Percentiles rank a stretch among this genome's conserved stretches.
Evolutionary conservation across 2,329 filamentous ascomycete species (phyloP).

Genomic region (Monosporascus cannonballus): DNA sequence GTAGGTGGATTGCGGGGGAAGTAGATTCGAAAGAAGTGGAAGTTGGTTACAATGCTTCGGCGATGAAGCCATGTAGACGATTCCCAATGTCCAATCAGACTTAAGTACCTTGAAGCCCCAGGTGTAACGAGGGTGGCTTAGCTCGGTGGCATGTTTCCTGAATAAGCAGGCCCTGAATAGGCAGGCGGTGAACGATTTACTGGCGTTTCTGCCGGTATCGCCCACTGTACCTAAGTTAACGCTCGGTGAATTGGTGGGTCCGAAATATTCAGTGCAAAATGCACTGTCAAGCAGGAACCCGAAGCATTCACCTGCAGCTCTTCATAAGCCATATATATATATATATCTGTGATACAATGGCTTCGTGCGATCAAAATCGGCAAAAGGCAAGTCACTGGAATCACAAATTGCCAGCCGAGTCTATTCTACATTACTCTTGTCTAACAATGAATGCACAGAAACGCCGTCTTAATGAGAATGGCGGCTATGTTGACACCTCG

Average conservation of each 20-base stretch:
- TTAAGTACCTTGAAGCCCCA: no score
- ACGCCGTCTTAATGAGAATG: slow-evolving; percentile 41
- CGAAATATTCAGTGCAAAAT: slow-evolving; percentile 6
- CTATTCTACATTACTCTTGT: background rate
- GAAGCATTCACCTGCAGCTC: slow-evolving; percentile 6
- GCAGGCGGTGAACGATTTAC: slow-evolving; percentile 18
- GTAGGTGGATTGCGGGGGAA: background rate
- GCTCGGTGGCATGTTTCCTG: slow-evolving; percentile 3
- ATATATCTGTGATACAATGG: slow-evolving; percentile 10
- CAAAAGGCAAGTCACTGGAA: slow-evolving; percentile 17
- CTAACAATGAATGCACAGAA: slow-evolving; percentile 33
- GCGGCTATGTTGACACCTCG: slow-evolving; percentile 44
- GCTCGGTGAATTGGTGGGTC: no score
- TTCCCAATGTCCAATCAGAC: background rate
- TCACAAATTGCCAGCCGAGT: background rate
- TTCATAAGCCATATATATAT: background rate
- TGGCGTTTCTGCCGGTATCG: slow-evolving; percentile 19
- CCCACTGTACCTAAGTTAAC: background rate
- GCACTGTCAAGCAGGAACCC: background rate
- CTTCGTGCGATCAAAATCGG: slow-evolving; percentile 20
- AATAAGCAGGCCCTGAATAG: slow-evolving; percentile 10
- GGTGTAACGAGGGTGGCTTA: no score
- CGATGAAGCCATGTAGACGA: background rate
- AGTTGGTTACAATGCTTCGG: background rate
- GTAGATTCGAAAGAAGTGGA: background rate